These are phyloP conservation scores for Fusarium scirpi DNA, from an alignment of 2,329 filamentous ascomycete species.

Conservation along the genomic window DNA sequence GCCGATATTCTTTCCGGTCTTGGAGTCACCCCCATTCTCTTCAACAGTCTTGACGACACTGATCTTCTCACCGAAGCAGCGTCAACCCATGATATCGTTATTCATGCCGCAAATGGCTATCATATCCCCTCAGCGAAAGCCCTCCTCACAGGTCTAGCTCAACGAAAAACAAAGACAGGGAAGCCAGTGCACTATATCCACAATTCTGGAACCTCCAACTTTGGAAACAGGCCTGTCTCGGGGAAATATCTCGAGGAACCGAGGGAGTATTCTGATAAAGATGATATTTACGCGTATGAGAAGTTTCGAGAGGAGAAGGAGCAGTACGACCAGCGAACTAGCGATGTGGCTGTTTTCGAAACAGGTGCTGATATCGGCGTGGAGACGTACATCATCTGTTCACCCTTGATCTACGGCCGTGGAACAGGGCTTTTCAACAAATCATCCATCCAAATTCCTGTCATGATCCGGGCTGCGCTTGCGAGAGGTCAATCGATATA, in stretches of 20 bases:
- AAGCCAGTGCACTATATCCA: slow-evolving; percentile 5
- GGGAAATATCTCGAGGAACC: not conserved
- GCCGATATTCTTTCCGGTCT: not conserved
- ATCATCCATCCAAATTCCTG: slow-evolving; percentile 12
- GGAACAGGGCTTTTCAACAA: slow-evolving; percentile 17
- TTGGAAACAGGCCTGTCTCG: slow-evolving; percentile 3
- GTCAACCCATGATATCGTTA: not conserved
- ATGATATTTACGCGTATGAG: slow-evolving; percentile 13
- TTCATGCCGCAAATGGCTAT: slow-evolving; percentile 15
- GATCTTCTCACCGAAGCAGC: not conserved
- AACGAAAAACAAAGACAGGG: not conserved
- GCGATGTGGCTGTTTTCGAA: slow-evolving; percentile 9
- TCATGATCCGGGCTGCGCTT: not conserved
- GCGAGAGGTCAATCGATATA: not conserved
- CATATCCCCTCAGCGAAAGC: not conserved
- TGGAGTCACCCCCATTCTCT: not conserved
- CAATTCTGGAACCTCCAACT: slow-evolving; percentile 17
- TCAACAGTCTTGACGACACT: not conserved
- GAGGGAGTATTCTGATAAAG: not conserved
- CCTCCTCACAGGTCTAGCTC: not conserved
- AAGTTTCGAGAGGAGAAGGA: not conserved
- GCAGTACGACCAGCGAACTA: slow-evolving; percentile 9
- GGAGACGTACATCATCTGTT: slow-evolving; percentile 9
- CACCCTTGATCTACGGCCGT: slow-evolving; percentile 7
- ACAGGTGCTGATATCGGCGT: not conserved